Conservation (phyloP, 768 basidiomycete genomes). For the Auriculariales sp. region DNA sequence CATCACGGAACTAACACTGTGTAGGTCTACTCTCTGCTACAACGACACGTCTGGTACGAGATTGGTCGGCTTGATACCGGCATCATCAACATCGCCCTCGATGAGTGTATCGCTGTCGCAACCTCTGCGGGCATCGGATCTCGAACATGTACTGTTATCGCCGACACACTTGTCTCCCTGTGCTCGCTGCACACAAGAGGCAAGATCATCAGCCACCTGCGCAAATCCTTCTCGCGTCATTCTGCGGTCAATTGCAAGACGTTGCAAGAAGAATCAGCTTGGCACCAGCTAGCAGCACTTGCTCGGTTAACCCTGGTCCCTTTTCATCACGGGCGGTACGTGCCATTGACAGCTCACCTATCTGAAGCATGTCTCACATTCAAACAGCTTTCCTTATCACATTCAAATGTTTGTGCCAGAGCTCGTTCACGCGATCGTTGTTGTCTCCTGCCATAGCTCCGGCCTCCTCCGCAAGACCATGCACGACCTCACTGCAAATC, state of each 20-base stretch:
- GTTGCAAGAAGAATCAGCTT: constrained; percentile 18
- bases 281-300: constrained; percentile 71
- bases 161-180: constrained; percentile 56
- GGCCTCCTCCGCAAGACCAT: constrained; percentile 63
- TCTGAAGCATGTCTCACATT: neutral
- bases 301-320: constrained; percentile 62
- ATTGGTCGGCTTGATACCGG: constrained; percentile 49
- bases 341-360: too few species aligned
- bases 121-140: constrained; percentile 74
- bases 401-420: constrained; percentile 76
- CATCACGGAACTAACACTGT: neutral
- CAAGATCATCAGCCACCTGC: constrained; percentile 59
- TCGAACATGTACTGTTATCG: constrained; percentile 57
- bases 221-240: constrained; percentile 47
- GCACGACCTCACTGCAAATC: constrained; percentile 69
- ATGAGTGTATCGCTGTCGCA: constrained; percentile 68
- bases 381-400: constrained; percentile 12
- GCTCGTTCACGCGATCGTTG: constrained; percentile 60
- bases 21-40: constrained; percentile 51
- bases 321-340: constrained; percentile 50
- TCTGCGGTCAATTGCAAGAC: neutral
- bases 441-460: constrained; percentile 63
- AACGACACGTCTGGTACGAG: constrained; percentile 66
- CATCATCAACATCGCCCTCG: constrained; percentile 52
- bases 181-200: constrained; percentile 69